phyloP scores from a whole-genome alignment of 192 early-diverging fungal species.

The Coemansia javaensis region DNA sequence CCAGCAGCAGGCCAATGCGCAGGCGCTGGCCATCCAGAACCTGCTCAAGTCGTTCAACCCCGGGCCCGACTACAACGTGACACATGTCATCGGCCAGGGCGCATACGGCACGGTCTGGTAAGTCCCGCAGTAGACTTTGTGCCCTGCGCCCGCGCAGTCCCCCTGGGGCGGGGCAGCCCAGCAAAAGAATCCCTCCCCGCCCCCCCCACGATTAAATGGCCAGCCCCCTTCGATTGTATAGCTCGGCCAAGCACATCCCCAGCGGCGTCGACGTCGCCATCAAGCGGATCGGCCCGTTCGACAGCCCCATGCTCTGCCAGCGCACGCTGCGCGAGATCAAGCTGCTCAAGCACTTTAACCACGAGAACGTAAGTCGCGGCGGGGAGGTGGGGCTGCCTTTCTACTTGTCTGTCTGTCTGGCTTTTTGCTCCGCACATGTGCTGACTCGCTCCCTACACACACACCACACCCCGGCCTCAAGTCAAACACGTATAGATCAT shows the following conservation, averaged over 20 bases:
- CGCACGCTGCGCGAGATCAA: slow-evolving; percentile 81
- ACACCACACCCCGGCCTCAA: too few relatives aligned
- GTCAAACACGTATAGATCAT: slow-evolving; percentile 51
- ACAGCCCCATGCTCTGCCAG: slow-evolving; percentile 79
- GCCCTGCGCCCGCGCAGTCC: background rate
- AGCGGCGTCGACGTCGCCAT: slow-evolving; percentile 84
- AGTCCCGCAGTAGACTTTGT: slow-evolving; percentile 10
- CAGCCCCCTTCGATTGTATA: too few relatives aligned
- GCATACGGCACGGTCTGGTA: slow-evolving; percentile 95
- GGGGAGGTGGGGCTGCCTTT: too few relatives aligned
- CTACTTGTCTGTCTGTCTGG: too few relatives aligned
- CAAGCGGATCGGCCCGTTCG: slow-evolving; percentile 85
- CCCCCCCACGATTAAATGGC: too few relatives aligned
- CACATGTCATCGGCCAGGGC: slow-evolving; percentile 84
- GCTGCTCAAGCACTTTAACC: slow-evolving; percentile 77
- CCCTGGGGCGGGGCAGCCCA: too few relatives aligned
- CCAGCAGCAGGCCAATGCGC: slow-evolving; percentile 39
- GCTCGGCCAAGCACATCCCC: slow-evolving; percentile 75
- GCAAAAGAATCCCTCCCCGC: too few relatives aligned
- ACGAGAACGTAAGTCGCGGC: slow-evolving; percentile 68
- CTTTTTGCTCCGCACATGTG: too few relatives aligned
- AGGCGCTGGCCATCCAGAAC: slow-evolving; percentile 44
- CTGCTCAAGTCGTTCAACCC: slow-evolving; percentile 65
- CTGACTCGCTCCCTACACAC: too few relatives aligned
- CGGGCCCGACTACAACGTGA: slow-evolving; percentile 77